Percentiles rank a stretch among this genome's conserved stretches.
Conservation (phyloP, 23 red algal species). For the Gracilaria vermiculophylla region DNA sequence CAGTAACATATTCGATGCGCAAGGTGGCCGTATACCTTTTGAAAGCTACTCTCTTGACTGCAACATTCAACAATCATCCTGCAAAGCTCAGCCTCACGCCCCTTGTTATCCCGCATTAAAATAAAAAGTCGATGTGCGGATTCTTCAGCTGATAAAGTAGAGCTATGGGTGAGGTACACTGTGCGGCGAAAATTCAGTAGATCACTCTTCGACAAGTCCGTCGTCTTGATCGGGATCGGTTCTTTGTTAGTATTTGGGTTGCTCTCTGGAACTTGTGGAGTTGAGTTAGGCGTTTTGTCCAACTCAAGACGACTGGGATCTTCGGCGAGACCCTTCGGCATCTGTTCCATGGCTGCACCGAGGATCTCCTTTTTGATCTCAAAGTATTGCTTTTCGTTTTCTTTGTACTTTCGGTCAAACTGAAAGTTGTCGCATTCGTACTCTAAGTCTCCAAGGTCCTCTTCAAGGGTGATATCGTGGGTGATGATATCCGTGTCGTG, state of each 20-base stretch:
- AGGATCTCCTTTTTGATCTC: slow-evolving; percentile 58
- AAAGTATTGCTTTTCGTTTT: slow-evolving; percentile 73
- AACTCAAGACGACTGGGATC: not conserved
- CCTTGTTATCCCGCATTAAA: slow-evolving; percentile 66
- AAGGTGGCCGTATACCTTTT: slow-evolving; percentile 71
- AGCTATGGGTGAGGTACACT: slow-evolving; percentile 83
- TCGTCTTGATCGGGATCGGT: not conserved
- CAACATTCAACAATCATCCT: slow-evolving; percentile 89
- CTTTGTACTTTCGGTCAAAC: slow-evolving; percentile 71
- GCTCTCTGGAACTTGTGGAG: not conserved
- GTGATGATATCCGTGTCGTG: slow-evolving; percentile 78
- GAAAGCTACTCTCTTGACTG: slow-evolving; percentile 79
- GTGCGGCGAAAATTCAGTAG: slow-evolving; percentile 84
- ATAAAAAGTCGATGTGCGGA: slow-evolving; percentile 79
- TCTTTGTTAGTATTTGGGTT: slow-evolving; percentile 1
- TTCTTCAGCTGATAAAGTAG: slow-evolving; percentile 79
- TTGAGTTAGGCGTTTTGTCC: not conserved
- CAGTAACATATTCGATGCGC: slow-evolving; percentile 71
- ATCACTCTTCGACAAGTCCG: slow-evolving; percentile 76
- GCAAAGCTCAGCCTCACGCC: slow-evolving; percentile 68
- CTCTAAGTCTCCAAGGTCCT: slow-evolving; percentile 53
- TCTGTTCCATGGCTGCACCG: slow-evolving; percentile 15
- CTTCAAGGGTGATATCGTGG: slow-evolving; percentile 70
- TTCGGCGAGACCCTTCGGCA: not conserved
- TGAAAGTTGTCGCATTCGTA: slow-evolving; percentile 75